phyloP scores from a whole-genome alignment of 164 flowering plant genomes.

The Vitis vinifera region DNA sequence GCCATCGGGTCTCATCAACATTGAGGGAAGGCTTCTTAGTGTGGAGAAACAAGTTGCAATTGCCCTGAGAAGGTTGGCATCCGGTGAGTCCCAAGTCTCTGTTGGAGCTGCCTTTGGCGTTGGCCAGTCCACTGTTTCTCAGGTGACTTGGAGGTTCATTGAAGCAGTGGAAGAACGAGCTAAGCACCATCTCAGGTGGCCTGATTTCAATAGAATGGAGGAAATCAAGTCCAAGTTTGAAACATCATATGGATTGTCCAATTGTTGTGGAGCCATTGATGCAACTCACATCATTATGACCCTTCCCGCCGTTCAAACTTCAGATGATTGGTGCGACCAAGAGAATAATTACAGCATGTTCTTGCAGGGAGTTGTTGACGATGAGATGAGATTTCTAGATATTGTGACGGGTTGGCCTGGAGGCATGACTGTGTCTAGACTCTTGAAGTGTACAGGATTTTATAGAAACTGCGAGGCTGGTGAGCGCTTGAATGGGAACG shows the following conservation, averaged over 20 bases:
- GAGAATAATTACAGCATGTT: constrained; percentile 87
- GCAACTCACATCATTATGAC: constrained; percentile 91
- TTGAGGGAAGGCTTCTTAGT: constrained; percentile 96
- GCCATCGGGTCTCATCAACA: constrained; percentile 97
- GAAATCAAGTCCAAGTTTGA: constrained; percentile 69
- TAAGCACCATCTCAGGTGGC: constrained; percentile 92
- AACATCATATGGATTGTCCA: constrained; percentile 58
- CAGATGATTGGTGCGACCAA: constrained; percentile 94
- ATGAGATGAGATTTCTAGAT: constrained; percentile 81
- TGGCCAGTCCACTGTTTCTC: constrained; percentile 97
- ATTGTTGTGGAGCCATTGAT: constrained; percentile 91
- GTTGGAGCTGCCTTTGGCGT: constrained; percentile 93
- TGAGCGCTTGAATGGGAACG: constrained; percentile 53
- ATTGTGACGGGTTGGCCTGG: constrained; percentile 81
- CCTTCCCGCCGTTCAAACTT: constrained; percentile 90
- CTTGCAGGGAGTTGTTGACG: constrained; percentile 85
- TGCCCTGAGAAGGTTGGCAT: constrained; percentile 89
- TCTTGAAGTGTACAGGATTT: constrained; percentile 67
- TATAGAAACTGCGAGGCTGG: constrained; percentile 67
- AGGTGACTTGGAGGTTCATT: constrained; percentile 95
- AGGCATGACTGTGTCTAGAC: constrained; percentile 43
- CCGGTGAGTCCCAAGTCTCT: constrained; percentile 95
- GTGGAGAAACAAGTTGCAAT: constrained; percentile 97
- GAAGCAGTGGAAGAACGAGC: constrained; percentile 94
- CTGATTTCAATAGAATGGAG: constrained; percentile 46